phyloP scores from a whole-genome alignment of 1,284 basidiomycete species.

The Boletus semigastroideus region DNA sequence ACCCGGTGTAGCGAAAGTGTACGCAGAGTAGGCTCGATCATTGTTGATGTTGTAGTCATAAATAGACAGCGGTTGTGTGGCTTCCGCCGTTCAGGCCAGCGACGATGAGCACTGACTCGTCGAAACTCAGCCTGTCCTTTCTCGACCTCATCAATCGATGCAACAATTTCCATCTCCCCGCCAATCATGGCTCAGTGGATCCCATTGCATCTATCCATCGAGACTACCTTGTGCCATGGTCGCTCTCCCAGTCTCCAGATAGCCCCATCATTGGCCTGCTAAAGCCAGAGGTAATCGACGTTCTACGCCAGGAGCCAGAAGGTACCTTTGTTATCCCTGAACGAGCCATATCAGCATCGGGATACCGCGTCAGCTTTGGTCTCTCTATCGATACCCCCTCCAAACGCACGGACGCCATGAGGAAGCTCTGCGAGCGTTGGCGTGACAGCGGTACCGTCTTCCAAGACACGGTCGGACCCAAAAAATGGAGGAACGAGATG shows the following conservation, averaged over 20 bases:
- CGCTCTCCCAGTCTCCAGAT: slow-evolving; percentile 45
- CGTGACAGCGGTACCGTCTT: slow-evolving; percentile 57
- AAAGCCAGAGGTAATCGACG: slow-evolving; percentile 53
- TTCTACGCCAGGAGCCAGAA: slow-evolving; percentile 46
- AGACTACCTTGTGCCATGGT: slow-evolving; percentile 51
- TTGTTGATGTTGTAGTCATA: background rate
- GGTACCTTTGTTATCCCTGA: slow-evolving; percentile 45
- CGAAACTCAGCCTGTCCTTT: slow-evolving; percentile 37
- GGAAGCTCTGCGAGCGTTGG: slow-evolving; percentile 68
- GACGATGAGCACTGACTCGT: slow-evolving; percentile 25
- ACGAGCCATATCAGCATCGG: slow-evolving; percentile 23
- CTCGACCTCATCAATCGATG: slow-evolving; percentile 60
- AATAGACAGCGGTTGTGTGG: background rate
- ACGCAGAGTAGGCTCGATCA: too few species aligned
- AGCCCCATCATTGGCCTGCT: slow-evolving; percentile 66
- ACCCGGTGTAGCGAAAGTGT: too few species aligned
- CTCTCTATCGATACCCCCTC: slow-evolving; percentile 49
- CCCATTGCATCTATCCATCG: slow-evolving; percentile 27
- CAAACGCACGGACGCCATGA: slow-evolving; percentile 60
- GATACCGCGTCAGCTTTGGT: slow-evolving; percentile 51
- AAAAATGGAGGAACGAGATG: slow-evolving; percentile 81
- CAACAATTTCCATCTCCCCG: slow-evolving; percentile 57
- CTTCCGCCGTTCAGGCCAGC: background rate
- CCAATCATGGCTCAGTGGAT: slow-evolving; percentile 16
- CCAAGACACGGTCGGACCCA: slow-evolving; percentile 63